Conservation (phyloP, 257 asterid species). For the Striga asiatica region DNA sequence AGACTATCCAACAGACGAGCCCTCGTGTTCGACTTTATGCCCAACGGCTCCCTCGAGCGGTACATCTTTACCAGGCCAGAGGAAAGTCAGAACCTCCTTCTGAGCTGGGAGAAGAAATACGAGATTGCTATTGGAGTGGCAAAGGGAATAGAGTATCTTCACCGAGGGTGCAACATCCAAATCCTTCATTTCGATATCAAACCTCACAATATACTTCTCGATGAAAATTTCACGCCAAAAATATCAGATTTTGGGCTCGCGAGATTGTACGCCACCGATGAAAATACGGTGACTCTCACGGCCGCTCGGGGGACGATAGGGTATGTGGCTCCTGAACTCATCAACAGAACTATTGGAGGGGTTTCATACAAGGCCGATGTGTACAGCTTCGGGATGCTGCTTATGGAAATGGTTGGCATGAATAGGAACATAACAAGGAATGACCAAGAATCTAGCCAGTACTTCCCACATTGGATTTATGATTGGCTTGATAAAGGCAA, state of each 20-base stretch:
- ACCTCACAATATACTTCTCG: constrained; percentile 15
- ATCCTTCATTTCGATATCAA: constrained; percentile 26
- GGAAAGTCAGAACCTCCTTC: not conserved
- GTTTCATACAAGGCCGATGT: constrained; percentile 3
- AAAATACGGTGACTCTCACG: constrained; percentile 13
- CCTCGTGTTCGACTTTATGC: constrained; percentile 13
- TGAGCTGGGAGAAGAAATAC: constrained; percentile 20
- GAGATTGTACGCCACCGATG: constrained; percentile 7
- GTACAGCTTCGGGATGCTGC: not conserved
- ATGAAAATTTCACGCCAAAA: constrained; percentile 17
- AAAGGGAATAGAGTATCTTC: constrained; percentile 20
- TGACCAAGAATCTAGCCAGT: not conserved
- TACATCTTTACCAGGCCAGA: not conserved
- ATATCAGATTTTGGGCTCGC: constrained; percentile 24
- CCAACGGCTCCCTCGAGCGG: constrained; percentile 7
- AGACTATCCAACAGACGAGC: not conserved
- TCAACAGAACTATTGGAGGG: constrained; percentile 15
- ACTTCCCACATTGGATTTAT: not conserved
- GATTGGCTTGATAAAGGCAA: not conserved
- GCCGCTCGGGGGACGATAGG: constrained; percentile 26
- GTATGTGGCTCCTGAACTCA: constrained; percentile 24
- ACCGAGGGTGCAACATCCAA: constrained; percentile 18
- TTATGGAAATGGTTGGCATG: not conserved
- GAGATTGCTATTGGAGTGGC: constrained; percentile 26
- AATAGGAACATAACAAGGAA: not conserved